Percentiles rank a stretch among this genome's conserved stretches.
These are phyloP conservation scores for Carex kokanica DNA, from an alignment of 176 grass and related monocot species.

Conservation along the genomic window DNA sequence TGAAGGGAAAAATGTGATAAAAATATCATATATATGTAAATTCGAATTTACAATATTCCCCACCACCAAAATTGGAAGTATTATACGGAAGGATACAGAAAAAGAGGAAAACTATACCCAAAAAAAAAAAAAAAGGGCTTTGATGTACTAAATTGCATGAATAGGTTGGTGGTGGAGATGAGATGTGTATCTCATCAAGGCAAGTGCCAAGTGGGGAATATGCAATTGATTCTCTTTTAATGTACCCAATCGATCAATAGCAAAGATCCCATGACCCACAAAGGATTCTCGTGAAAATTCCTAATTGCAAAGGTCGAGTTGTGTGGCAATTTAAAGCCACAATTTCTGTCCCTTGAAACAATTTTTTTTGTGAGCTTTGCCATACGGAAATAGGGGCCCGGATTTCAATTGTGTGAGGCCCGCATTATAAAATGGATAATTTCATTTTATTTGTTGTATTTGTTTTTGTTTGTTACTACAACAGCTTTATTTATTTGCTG, in stretches of 20 bases:
- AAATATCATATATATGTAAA: not conserved
- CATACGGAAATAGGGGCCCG: not conserved
- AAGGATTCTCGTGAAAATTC: conserved; percentile 16
- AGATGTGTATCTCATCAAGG: not conserved
- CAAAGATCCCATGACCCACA: conserved; percentile 26
- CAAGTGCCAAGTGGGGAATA: conserved; percentile 10
- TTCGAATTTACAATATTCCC: not conserved
- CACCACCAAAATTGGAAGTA: not conserved
- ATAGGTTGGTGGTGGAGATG: not conserved
- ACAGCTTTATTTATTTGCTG: not conserved
- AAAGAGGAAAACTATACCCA: not conserved
- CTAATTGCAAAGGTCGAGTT: not conserved
- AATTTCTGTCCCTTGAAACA: not conserved
- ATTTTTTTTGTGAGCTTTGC: not conserved
- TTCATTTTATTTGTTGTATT: not conserved
- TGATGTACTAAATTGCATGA: not conserved
- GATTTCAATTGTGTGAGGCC: not conserved
- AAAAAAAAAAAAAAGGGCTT: not conserved
- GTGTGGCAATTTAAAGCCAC: not conserved
- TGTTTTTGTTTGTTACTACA: not conserved
- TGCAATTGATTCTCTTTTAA: conserved; percentile 1
- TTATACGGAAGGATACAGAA: not conserved
- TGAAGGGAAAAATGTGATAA: not conserved
- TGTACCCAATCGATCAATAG: not conserved
- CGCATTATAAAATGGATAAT: not conserved